Percentiles rank a stretch among this genome's conserved stretches.
Evolutionary conservation across 257 asterid genomes (phyloP).

Genomic region (Vinca minor): DNA sequence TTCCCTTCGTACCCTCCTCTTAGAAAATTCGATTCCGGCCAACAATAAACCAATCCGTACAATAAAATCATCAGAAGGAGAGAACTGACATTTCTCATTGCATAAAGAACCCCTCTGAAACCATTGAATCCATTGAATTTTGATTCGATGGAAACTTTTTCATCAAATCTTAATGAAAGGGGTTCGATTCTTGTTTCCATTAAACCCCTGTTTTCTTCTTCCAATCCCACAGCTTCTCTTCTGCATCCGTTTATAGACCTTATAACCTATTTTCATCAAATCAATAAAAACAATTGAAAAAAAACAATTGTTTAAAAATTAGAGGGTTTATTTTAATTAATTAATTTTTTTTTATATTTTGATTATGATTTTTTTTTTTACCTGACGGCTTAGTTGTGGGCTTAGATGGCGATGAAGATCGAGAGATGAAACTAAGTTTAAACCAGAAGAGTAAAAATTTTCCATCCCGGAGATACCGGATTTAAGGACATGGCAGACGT

Average conservation of each 20-base stretch:
- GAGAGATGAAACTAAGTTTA: constrained; percentile 50
- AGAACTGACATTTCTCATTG: no score
- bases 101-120: constrained; percentile 75
- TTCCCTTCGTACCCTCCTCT: constrained; percentile 49
- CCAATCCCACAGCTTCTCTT: constrained; percentile 68
- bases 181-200: constrained; percentile 78
- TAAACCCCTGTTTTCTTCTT: constrained; percentile 62
- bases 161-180: constrained; percentile 53
- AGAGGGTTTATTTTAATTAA: no score
- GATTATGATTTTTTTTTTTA: no score
- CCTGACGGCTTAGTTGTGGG: constrained; percentile 81
- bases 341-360: no score
- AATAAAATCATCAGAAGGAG: constrained; percentile 61
- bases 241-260: constrained; percentile 65
- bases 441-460: constrained; percentile 58
- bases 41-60: constrained; percentile 52
- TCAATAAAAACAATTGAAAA: no score
- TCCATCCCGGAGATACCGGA: constrained; percentile 71
- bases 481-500: constrained; percentile 71
- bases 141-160: constrained; percentile 46
- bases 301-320: no score
- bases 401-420: constrained; percentile 51
- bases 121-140: constrained; percentile 77
- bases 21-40: constrained; percentile 46
- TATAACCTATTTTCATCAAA: no score